phyloP scores from a whole-genome alignment of 495 filamentous ascomycete genomes.

The Xylaria intraflava region DNA sequence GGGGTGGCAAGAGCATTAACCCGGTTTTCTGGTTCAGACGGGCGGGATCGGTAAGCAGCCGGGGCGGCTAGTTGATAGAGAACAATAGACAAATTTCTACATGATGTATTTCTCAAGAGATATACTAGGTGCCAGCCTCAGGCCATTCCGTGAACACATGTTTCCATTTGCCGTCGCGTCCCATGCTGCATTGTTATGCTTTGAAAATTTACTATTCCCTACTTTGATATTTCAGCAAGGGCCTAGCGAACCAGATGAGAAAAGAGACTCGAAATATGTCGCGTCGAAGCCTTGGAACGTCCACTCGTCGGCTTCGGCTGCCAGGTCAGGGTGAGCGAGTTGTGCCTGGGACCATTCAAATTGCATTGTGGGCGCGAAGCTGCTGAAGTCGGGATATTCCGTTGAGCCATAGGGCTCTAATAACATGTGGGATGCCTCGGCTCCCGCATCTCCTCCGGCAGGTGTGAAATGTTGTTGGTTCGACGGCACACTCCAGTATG shows the following conservation, averaged over 20 bases:
- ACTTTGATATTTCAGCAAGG: background rate
- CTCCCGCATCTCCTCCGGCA: background rate
- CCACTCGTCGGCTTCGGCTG: conserved; percentile 35
- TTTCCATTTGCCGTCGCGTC: no score
- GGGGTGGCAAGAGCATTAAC: no score
- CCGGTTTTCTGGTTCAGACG: no score
- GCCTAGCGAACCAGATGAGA: conserved; percentile 10
- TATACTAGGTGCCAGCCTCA: no score
- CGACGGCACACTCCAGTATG: background rate
- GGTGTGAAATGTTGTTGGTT: background rate
- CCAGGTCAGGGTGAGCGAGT: conserved; percentile 16
- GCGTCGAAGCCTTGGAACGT: conserved; percentile 38
- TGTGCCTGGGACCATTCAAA: conserved; percentile 20
- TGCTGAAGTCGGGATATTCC: conserved; percentile 17
- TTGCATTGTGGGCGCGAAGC: conserved; percentile 21
- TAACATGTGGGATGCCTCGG: background rate
- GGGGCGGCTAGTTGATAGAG: no score
- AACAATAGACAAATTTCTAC: no score
- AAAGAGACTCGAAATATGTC: conserved; percentile 29
- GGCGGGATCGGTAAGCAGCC: no score
- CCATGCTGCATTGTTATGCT: no score
- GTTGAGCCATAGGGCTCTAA: background rate
- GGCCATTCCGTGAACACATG: no score
- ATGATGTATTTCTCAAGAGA: no score
- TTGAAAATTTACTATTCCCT: no score